phyloP scores from a whole-genome alignment of 2,329 filamentous ascomycete species.

The Lasiodiplodia hormozganensis region DNA sequence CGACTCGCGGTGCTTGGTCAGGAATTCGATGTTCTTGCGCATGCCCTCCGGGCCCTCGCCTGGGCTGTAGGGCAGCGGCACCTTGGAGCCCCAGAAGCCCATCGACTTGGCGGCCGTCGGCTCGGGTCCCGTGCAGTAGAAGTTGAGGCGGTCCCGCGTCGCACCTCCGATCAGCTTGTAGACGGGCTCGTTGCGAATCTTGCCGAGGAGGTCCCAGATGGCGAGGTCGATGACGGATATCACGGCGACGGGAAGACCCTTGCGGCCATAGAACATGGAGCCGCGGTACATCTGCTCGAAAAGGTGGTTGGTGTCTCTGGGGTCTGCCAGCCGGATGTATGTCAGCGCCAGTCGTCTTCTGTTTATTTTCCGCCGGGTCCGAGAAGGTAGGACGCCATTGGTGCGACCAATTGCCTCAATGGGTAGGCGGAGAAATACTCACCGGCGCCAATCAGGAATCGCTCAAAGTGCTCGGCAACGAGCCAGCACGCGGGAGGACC shows the following conservation, averaged over 20 bases:
- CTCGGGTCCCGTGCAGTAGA: constrained; percentile 94
- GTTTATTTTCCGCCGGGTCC: background rate
- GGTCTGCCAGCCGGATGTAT: constrained; percentile 60
- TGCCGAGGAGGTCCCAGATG: constrained; percentile 90
- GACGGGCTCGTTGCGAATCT: constrained; percentile 89
- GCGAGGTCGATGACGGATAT: constrained; percentile 95
- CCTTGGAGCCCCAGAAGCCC: constrained; percentile 91
- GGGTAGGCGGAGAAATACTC: constrained; percentile 20
- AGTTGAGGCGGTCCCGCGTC: constrained; percentile 82
- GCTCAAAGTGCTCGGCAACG: constrained; percentile 89
- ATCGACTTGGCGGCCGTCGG: constrained; percentile 80
- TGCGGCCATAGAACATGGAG: constrained; percentile 96
- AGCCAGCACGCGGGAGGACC: constrained; percentile 95
- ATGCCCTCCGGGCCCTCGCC: constrained; percentile 84
- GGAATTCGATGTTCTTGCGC: constrained; percentile 87
- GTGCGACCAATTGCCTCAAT: background rate
- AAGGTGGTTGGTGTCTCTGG: constrained; percentile 86
- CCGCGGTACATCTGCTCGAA: constrained; percentile 97
- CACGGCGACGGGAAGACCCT: constrained; percentile 86
- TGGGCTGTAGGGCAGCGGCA: constrained; percentile 86
- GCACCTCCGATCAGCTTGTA: constrained; percentile 93
- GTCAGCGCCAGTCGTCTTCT: background rate
- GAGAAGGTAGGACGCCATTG: background rate
- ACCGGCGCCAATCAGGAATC: constrained; percentile 84
- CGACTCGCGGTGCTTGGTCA: constrained; percentile 81